Conservation (phyloP, 2,329 filamentous ascomycete genomes). For the Ophiostoma fasciatum region DNA sequence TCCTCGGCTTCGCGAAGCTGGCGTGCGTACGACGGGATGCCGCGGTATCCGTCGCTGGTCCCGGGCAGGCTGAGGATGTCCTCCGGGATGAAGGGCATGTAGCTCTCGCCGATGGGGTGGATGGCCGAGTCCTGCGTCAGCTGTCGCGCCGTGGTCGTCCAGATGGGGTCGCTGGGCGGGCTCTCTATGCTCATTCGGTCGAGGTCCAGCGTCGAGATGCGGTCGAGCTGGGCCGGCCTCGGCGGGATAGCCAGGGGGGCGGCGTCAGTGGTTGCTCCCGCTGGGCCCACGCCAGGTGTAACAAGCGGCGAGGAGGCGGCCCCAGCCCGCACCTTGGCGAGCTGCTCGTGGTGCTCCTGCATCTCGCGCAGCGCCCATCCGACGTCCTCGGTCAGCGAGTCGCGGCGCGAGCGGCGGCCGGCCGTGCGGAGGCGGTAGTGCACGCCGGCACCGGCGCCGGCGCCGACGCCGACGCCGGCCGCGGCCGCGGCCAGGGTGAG, state of each 20-base stretch:
- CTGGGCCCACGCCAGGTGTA: too few relatives aligned
- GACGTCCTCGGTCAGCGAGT: conserved; percentile 46
- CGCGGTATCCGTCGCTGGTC: conserved; percentile 3
- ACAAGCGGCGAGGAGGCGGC: background rate
- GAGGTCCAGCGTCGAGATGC: conserved; percentile 20
- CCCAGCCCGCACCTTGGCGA: conserved; percentile 29
- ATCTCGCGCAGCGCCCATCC: conserved; percentile 68
- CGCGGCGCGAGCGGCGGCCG: conserved; percentile 30
- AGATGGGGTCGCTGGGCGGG: conserved; percentile 21
- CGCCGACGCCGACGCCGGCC: too few relatives aligned
- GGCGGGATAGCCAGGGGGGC: too few relatives aligned
- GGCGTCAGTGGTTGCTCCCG: too few relatives aligned
- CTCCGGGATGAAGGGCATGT: conserved; percentile 19
- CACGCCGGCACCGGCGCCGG: too few relatives aligned
- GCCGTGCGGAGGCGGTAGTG: background rate
- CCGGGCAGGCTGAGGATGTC: conserved; percentile 11
- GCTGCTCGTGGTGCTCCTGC: conserved; percentile 59
- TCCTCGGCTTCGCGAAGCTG: conserved; percentile 10
- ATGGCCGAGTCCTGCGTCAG: conserved; percentile 11
- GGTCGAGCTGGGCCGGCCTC: conserved; percentile 19
- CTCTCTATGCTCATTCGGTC: conserved; percentile 22
- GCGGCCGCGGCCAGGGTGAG: conserved; percentile 7
- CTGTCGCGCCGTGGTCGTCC: conserved; percentile 16
- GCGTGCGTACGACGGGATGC: conserved; percentile 10
- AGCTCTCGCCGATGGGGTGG: conserved; percentile 18